Evolutionary conservation across 2,329 filamentous ascomycete species (phyloP).

Genomic region (Sporothrix protearum): DNA sequence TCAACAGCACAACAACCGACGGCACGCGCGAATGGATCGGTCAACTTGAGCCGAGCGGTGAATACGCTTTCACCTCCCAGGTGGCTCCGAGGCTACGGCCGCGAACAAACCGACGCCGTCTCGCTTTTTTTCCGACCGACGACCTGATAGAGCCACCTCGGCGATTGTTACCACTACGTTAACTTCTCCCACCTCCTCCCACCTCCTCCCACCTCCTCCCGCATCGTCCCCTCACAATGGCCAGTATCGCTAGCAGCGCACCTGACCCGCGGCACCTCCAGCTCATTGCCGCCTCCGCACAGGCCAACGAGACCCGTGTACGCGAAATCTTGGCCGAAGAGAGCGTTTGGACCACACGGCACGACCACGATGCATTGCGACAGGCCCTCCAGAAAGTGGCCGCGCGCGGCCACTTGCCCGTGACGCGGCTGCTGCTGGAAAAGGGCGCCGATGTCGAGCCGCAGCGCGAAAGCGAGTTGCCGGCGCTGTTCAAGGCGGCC

Average conservation of each 20-base stretch:
- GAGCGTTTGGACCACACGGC: constrained; percentile 34
- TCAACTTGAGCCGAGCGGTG: not conserved
- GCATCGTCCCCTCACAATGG: constrained; percentile 13
- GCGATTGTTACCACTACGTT: not conserved
- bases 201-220: not conserved
- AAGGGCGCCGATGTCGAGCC: constrained; percentile 40
- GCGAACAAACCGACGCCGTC: not conserved
- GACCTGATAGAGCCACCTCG: not conserved
- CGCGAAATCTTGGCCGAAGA: constrained; percentile 39
- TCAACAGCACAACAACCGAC: not conserved
- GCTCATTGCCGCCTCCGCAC: constrained; percentile 38
- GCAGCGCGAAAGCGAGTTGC: constrained; percentile 36
- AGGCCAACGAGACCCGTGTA: constrained; percentile 39
- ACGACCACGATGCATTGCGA: constrained; percentile 39
- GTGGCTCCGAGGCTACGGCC: constrained; percentile 5
- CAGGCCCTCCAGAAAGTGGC: constrained; percentile 40
- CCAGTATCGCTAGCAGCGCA: constrained; percentile 39
- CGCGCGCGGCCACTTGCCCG: constrained; percentile 36
- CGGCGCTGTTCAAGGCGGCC: constrained; percentile 40
- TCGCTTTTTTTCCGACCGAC: not conserved
- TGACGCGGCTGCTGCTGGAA: constrained; percentile 40
- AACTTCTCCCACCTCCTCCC: too few species aligned
- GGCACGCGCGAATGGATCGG: not conserved
- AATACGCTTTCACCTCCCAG: not conserved
- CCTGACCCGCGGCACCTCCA: constrained; percentile 39